These are phyloP conservation scores for Phytophthora sojae DNA, from an alignment of 352 stramenopile genomes.

Conservation along the genomic window DNA sequence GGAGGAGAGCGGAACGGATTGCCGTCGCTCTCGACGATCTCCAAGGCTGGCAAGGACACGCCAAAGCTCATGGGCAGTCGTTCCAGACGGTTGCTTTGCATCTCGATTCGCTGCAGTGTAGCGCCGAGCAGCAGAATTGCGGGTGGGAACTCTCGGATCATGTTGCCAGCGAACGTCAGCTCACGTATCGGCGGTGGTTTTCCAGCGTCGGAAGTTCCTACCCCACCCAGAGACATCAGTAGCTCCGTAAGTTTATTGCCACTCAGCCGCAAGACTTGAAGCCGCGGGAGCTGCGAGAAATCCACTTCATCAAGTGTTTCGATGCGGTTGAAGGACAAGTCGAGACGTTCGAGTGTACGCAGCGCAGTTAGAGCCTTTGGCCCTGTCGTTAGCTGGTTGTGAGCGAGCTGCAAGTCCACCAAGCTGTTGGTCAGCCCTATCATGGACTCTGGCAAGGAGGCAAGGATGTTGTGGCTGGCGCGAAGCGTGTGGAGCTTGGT, in stretches of 20 bases:
- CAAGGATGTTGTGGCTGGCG: conserved; percentile 58
- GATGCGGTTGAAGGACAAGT: conserved; percentile 79
- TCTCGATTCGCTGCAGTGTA: conserved; percentile 54
- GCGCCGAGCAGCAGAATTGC: conserved; percentile 50
- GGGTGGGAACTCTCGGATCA: conserved; percentile 52
- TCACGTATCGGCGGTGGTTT: conserved; percentile 48
- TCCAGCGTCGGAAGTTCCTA: conserved; percentile 11
- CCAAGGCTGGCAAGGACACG: conserved; percentile 41
- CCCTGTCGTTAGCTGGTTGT: conserved; percentile 59
- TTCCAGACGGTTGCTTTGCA: conserved; percentile 82
- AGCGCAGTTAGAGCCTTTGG: conserved; percentile 42
- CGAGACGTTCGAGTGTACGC: conserved; percentile 43
- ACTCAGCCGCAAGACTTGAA: conserved; percentile 55
- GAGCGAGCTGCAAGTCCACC: conserved; percentile 48
- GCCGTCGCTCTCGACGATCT: conserved; percentile 67
- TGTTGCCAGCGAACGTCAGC: conserved; percentile 68
- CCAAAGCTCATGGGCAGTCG: conserved; percentile 67
- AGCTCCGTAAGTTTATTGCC: conserved; percentile 60
- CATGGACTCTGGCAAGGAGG: conserved; percentile 48
- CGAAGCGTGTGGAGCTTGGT: conserved; percentile 51
- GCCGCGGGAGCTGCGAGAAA: conserved; percentile 44
- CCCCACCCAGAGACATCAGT: conserved; percentile 45
- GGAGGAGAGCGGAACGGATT: conserved; percentile 81
- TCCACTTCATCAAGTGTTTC: conserved; percentile 50
- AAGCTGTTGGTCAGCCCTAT: conserved; percentile 37